Conservation (phyloP, 441 rosid species). For the Sinapis alba region DNA sequence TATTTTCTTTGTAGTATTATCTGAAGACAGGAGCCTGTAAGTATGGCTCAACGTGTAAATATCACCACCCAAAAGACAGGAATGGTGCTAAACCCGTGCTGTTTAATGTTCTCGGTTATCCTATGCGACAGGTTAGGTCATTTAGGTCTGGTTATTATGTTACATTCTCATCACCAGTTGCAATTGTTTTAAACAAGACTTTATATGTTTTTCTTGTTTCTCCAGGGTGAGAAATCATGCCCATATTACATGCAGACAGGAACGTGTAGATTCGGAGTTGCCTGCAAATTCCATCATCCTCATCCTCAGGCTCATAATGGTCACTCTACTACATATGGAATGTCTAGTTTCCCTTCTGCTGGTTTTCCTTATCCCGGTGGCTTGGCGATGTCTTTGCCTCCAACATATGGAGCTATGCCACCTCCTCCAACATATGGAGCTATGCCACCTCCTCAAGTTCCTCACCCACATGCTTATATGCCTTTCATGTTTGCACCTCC, state of each 20-base stretch:
- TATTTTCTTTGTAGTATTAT: slow-evolving; percentile 54
- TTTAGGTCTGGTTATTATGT: neutral
- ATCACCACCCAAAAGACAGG: slow-evolving; percentile 88
- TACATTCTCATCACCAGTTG: neutral
- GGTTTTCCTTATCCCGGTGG: slow-evolving; percentile 61
- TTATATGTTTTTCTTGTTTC: slow-evolving; percentile 5
- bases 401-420: slow-evolving; percentile 42
- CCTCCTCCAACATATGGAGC: slow-evolving; percentile 41
- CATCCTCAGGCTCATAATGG: slow-evolving; percentile 58
- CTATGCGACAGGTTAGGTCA: slow-evolving; percentile 68
- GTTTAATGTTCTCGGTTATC: slow-evolving; percentile 70
- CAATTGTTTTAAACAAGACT: neutral
- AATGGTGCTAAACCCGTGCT: slow-evolving; percentile 83
- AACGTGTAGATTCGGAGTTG: slow-evolving; percentile 67
- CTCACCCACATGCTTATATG: slow-evolving; percentile 54
- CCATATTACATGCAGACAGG: slow-evolving; percentile 74
- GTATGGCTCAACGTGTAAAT: slow-evolving; percentile 81
- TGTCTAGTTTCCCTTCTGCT: slow-evolving; percentile 43
- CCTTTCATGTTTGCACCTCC: slow-evolving; percentile 66
- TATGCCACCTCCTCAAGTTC: slow-evolving; percentile 52
- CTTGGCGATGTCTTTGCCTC: slow-evolving; percentile 55
- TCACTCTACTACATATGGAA: slow-evolving; percentile 42
- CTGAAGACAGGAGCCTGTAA: slow-evolving; percentile 86
- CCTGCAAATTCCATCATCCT: slow-evolving; percentile 89
- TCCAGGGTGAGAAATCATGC: slow-evolving; percentile 75